Evolutionary conservation across 352 stramenopile genomes (phyloP).

Genomic region (Phytophthora pluvialis): DNA sequence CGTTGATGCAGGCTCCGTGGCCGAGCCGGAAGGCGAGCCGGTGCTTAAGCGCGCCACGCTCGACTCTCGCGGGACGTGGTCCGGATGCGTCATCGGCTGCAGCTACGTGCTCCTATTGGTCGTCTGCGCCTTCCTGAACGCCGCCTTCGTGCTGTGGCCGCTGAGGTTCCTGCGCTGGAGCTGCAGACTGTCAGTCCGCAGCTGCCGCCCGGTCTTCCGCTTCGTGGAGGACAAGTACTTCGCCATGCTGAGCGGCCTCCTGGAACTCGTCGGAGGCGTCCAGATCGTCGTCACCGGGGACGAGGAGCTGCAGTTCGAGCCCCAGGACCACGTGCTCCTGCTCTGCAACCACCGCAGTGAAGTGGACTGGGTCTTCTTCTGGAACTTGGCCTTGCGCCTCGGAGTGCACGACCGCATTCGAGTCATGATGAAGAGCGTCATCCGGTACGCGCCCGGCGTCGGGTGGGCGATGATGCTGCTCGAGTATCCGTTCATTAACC

Average conservation of each 20-base stretch:
- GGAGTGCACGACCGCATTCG: constrained; percentile 73
- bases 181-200: constrained; percentile 29
- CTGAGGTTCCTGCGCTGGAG: constrained; percentile 50
- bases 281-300: constrained; percentile 67
- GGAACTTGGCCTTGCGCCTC: constrained; percentile 72
- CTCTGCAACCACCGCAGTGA: constrained; percentile 84
- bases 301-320: constrained; percentile 47
- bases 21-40: constrained; percentile 35
- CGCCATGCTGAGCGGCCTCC: constrained; percentile 59
- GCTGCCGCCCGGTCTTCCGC: constrained; percentile 40
- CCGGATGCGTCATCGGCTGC: constrained; percentile 48
- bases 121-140: constrained; percentile 59
- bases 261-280: constrained; percentile 66
- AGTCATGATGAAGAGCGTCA: constrained; percentile 81
- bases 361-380: constrained; percentile 88
- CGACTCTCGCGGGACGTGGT: constrained; percentile 49
- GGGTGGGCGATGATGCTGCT: constrained; percentile 77
- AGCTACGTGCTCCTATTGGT: constrained; percentile 60
- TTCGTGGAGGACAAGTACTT: constrained; percentile 63
- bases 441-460: constrained; percentile 63
- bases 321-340: constrained; percentile 58
- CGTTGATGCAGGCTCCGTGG: background rate
- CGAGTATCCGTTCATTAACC: constrained; percentile 77
- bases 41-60: constrained; percentile 42
- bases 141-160: constrained; percentile 67